Evolutionary conservation across 1,284 basidiomycete species (phyloP).

Genomic region (Trametes hirsuta): DNA sequence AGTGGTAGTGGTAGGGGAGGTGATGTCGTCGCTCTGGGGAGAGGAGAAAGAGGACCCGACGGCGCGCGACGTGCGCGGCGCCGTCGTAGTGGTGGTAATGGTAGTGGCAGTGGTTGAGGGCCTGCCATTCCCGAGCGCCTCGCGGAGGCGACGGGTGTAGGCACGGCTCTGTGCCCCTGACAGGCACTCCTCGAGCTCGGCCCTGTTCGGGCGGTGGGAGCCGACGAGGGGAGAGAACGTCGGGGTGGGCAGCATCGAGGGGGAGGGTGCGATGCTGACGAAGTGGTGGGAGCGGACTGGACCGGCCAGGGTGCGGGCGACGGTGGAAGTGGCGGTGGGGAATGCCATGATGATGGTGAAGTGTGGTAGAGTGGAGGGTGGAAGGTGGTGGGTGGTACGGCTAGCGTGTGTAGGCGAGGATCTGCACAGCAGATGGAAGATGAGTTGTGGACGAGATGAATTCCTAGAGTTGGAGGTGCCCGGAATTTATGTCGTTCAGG

Average conservation of each 20-base stretch:
- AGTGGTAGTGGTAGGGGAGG: background rate
- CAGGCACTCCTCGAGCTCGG: conserved; percentile 24
- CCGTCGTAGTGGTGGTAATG: background rate
- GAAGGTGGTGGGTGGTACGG: too few relatives aligned
- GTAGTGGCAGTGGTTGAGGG: background rate
- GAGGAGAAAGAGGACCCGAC: background rate
- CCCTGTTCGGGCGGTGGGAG: conserved; percentile 23
- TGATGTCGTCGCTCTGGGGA: conserved; percentile 3
- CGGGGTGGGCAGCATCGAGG: conserved; percentile 8
- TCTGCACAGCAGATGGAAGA: too few relatives aligned
- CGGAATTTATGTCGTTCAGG: too few relatives aligned
- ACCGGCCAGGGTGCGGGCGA: conserved; percentile 15
- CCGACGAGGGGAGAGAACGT: conserved; percentile 1
- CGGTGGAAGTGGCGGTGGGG: background rate
- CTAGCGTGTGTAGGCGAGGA: too few relatives aligned
- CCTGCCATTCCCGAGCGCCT: conserved; percentile 2
- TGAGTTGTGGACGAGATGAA: too few relatives aligned
- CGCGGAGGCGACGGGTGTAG: conserved; percentile 16
- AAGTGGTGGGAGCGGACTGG: conserved; percentile 7
- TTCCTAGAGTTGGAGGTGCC: too few relatives aligned
- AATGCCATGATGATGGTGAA: conserved; percentile 11
- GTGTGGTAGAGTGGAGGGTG: background rate
- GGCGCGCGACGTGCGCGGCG: conserved; percentile 13
- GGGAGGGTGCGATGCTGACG: conserved; percentile 10
- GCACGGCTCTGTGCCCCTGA: conserved; percentile 23